These are phyloP conservation scores for Leucoagaricus sp. DNA, from an alignment of 1,284 basidiomycete genomes.

Conservation along the genomic window DNA sequence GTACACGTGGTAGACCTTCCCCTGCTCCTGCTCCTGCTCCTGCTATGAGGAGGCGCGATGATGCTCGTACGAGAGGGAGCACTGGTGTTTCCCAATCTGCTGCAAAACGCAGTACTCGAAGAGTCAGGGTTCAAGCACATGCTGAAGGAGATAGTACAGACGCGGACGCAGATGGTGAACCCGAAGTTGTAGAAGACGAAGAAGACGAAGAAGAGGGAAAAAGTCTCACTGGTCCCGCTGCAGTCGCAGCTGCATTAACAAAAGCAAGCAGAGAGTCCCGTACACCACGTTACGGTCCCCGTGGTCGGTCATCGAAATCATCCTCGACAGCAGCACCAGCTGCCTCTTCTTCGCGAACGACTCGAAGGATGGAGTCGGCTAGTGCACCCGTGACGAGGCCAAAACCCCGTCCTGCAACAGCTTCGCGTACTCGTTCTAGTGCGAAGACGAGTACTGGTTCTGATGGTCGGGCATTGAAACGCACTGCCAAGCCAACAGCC, in stretches of 20 bases:
- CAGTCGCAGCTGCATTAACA: constrained; percentile 15
- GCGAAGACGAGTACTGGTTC: not conserved
- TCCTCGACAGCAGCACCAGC: too few species aligned
- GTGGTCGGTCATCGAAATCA: not conserved
- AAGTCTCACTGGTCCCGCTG: not conserved
- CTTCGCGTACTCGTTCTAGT: not conserved
- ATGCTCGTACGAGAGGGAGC: not conserved
- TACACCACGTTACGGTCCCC: not conserved
- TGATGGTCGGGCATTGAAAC: not conserved
- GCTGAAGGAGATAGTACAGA: not conserved
- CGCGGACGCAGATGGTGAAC: not conserved
- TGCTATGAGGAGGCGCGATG: not conserved
- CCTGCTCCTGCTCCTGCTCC: not conserved
- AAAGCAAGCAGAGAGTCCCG: constrained; percentile 15
- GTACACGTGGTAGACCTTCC: not conserved
- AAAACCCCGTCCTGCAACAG: not conserved
- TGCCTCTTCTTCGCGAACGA: not conserved
- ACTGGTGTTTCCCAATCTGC: not conserved
- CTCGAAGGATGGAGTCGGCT: not conserved
- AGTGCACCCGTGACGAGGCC: not conserved
- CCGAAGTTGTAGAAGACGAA: constrained; percentile 4
- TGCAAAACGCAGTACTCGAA: not conserved
- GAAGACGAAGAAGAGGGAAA: constrained; percentile 4
- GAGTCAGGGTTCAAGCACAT: not conserved
- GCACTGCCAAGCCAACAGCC: constrained; percentile 6